phyloP scores from a whole-genome alignment of 768 basidiomycete genomes.

The Leucocoprinus birnbaumii region DNA sequence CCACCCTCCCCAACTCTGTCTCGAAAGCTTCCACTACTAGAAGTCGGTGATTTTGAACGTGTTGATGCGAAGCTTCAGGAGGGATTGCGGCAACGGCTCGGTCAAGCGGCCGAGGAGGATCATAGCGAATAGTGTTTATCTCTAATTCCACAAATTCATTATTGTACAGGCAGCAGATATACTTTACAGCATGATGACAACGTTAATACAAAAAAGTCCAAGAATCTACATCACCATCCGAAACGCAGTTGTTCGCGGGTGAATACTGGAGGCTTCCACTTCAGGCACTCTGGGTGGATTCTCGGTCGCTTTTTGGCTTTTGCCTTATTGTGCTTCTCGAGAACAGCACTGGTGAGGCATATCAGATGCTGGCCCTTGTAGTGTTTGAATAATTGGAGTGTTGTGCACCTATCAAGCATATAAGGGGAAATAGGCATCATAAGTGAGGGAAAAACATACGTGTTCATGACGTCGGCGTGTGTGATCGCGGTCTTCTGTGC shows the following conservation, averaged over 20 bases:
- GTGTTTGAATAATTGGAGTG: constrained; percentile 92
- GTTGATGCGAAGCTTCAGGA: constrained; percentile 18
- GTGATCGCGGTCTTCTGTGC: constrained; percentile 94
- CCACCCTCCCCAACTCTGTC: constrained; percentile 63
- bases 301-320: constrained; percentile 73
- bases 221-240: constrained; percentile 37
- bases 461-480: constrained; percentile 96
- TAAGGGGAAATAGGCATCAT: constrained; percentile 8
- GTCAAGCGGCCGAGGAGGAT: background rate
- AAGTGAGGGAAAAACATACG: constrained; percentile 54
- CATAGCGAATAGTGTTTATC: background rate
- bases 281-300: constrained; percentile 76
- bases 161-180: constrained; percentile 10
- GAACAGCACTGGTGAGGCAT: constrained; percentile 83
- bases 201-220: constrained; percentile 16
- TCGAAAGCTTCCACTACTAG: constrained; percentile 28
- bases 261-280: constrained; percentile 96
- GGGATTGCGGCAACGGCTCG: background rate
- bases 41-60: constrained; percentile 15
- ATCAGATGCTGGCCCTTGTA: constrained; percentile 95
- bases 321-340: constrained; percentile 88
- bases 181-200: constrained; percentile 14
- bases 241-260: constrained; percentile 88
- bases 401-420: constrained; percentile 72
- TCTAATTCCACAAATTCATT: background rate